A percentile compares a stretch with the other conserved stretches of the same genome.
These are phyloP conservation scores for Parachlorella kessleri DNA, from an alignment of 139 green algal genomes.

Conservation along the genomic window DNA sequence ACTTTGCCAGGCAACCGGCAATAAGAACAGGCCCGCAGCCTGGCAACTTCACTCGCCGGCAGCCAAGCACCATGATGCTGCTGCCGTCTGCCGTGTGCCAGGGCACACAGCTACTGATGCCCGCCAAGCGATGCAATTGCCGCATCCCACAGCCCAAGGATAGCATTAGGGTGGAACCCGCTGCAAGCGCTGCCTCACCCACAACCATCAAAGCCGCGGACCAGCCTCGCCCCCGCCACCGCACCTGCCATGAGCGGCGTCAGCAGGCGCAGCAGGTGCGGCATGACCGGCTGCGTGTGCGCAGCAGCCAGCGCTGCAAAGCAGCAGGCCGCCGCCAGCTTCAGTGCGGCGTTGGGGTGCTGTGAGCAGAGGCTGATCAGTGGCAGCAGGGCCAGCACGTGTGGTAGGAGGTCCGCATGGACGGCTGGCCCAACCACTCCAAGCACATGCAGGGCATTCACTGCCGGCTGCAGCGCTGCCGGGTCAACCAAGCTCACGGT, in stretches of 20 bases:
- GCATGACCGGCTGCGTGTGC: slow-evolving; percentile 52
- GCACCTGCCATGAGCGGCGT: slow-evolving; percentile 23
- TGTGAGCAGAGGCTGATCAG: slow-evolving; percentile 36
- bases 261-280: slow-evolving; percentile 57
- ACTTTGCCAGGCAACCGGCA: too few relatives aligned
- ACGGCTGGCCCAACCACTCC: slow-evolving; percentile 62
- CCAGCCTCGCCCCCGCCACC: background rate
- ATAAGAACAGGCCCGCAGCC: too few relatives aligned
- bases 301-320: slow-evolving; percentile 43
- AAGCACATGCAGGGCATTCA: slow-evolving; percentile 68
- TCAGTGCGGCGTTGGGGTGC: slow-evolving; percentile 51
- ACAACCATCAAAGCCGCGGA: too few relatives aligned
- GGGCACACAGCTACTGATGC: too few relatives aligned
- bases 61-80: too few relatives aligned
- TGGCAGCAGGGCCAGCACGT: slow-evolving; percentile 60
- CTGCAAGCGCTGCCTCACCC: too few relatives aligned
- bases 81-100: too few relatives aligned
- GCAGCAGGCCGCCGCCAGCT: slow-evolving; percentile 46
- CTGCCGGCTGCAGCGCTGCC: slow-evolving; percentile 20
- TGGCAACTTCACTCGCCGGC: too few relatives aligned
- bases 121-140: too few relatives aligned
- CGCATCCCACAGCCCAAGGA: too few relatives aligned
- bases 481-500: background rate
- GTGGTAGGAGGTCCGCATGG: slow-evolving; percentile 43
- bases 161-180: too few relatives aligned